Conservation (phyloP, 306 rosid species). For the Cucurbita maxima region DNA sequence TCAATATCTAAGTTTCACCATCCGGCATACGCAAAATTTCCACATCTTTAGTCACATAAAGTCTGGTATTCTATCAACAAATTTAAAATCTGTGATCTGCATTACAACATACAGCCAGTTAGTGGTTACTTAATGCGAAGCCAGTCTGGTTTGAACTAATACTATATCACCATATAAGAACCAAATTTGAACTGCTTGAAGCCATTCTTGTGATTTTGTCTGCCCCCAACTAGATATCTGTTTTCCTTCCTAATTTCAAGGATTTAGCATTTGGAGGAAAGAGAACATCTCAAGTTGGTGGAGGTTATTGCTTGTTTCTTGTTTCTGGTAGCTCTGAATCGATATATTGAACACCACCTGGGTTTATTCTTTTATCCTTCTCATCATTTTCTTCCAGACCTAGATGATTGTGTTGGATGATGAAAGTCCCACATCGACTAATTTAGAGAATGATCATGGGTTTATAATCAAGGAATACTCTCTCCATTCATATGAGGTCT, state of each 20-base stretch:
- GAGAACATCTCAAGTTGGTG: not conserved
- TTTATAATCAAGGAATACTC: too few species aligned
- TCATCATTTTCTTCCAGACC: not conserved
- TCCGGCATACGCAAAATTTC: too few species aligned
- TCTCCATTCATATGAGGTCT: too few species aligned
- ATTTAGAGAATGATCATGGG: too few species aligned
- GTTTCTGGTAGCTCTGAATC: not conserved
- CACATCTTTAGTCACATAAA: not conserved
- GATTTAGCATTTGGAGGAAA: not conserved
- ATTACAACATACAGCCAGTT: not conserved
- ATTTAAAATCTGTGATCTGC: not conserved
- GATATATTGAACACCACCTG: not conserved
- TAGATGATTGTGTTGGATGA: not conserved
- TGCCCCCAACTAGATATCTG: not conserved
- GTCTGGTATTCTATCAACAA: not conserved
- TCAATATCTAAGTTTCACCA: too few species aligned
- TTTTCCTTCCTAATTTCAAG: not conserved
- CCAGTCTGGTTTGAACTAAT: not conserved
- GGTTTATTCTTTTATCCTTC: not conserved
- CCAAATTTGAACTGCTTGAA: not conserved
- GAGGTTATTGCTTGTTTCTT: not conserved
- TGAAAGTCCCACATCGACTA: too few species aligned
- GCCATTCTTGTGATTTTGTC: not conserved
- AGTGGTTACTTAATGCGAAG: not conserved
- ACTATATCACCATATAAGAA: not conserved